phyloP scores from a whole-genome alignment of 345 rosid species.

The Heritiera littoralis region DNA sequence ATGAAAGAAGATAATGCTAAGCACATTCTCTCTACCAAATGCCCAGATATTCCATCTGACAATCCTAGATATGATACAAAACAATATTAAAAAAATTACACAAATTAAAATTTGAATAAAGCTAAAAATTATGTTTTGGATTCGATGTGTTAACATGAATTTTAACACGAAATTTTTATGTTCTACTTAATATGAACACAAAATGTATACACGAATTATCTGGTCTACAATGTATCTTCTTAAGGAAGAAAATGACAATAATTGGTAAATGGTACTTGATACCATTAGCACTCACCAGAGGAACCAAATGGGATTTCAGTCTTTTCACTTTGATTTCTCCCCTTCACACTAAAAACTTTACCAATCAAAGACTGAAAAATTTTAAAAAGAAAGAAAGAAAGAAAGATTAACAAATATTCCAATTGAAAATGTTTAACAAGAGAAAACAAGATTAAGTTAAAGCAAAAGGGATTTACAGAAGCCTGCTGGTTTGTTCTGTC shows the following conservation, averaged over 20 bases:
- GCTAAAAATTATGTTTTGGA: too few species aligned
- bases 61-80: too few species aligned
- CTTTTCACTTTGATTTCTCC: conserved; percentile 31
- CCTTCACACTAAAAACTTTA: conserved; percentile 39
- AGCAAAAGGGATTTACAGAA: background rate
- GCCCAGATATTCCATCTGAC: background rate
- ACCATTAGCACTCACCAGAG: conserved; percentile 32
- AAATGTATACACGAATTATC: too few species aligned
- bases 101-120: too few species aligned
- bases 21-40: background rate
- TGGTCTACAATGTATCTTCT: background rate
- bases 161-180: too few species aligned
- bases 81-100: too few species aligned
- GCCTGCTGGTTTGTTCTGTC: conserved; percentile 41
- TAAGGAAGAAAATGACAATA: background rate
- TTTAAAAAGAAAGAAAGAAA: background rate
- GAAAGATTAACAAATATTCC: background rate
- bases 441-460: background rate
- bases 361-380: conserved; percentile 41
- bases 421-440: background rate
- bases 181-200: too few species aligned
- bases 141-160: too few species aligned
- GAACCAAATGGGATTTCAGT: conserved; percentile 29
- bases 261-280: background rate
- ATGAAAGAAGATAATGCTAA: background rate